Percentiles rank a stretch among this genome's conserved stretches.
Conservation (phyloP, 495 filamentous ascomycete species). For the Rusavskia elegans region DNA sequence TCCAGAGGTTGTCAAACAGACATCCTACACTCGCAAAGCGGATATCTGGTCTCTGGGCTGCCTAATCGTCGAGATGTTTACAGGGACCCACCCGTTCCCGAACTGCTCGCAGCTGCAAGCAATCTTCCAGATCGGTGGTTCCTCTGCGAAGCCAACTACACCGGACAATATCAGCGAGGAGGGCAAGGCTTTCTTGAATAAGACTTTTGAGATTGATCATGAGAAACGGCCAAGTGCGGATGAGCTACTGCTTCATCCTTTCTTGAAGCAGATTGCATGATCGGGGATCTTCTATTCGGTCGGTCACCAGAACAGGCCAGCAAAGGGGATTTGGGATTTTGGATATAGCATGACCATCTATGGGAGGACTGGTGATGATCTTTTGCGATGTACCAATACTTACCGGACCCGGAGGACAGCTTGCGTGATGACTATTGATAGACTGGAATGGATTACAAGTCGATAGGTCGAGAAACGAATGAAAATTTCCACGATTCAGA, state of each 20-base stretch:
- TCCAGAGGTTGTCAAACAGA: slow-evolving; percentile 94
- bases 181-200: slow-evolving; percentile 66
- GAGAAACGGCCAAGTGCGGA: slow-evolving; percentile 82
- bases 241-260: slow-evolving; percentile 67
- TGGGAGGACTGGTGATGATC: background rate
- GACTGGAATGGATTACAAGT: too few species aligned
- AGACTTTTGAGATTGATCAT: slow-evolving; percentile 92
- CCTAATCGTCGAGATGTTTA: slow-evolving; percentile 98
- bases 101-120: slow-evolving; percentile 95
- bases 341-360: background rate
- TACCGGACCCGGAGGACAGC: background rate
- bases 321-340: background rate
- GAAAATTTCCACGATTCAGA: too few species aligned
- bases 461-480: too few species aligned
- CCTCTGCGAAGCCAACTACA: slow-evolving; percentile 74
- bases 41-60: slow-evolving; percentile 98
- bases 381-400: background rate
- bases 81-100: slow-evolving; percentile 87
- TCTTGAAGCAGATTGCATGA: slow-evolving; percentile 51
- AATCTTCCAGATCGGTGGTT: slow-evolving; percentile 93
- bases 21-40: slow-evolving; percentile 95
- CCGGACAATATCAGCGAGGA: slow-evolving; percentile 75
- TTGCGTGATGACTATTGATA: background rate
- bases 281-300: background rate
- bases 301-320: background rate